Conservation (phyloP, 139 green algal species). For the Chloropicon primus region DNA sequence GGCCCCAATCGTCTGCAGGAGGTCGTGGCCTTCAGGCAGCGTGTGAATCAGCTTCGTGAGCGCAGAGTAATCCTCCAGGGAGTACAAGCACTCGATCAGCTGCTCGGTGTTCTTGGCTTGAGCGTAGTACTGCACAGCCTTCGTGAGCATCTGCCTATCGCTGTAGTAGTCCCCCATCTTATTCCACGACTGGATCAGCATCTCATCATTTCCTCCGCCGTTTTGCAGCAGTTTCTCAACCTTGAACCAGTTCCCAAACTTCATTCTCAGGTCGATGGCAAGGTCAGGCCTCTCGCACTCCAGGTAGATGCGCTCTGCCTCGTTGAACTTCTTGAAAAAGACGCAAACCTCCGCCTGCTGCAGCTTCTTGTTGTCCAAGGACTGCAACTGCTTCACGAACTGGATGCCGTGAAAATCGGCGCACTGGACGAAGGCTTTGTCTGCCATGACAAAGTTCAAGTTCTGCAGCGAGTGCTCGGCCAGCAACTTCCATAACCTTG, state of each 20-base stretch:
- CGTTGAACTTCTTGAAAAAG: constrained; percentile 60
- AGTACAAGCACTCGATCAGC: constrained; percentile 58
- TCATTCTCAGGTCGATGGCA: constrained; percentile 56
- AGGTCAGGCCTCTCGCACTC: constrained; percentile 56
- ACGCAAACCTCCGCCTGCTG: constrained; percentile 49
- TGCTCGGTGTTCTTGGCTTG: constrained; percentile 55
- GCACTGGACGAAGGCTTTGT: constrained; percentile 56
- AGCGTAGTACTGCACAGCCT: constrained; percentile 58
- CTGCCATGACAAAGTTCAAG: constrained; percentile 51
- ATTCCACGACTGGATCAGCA: constrained; percentile 44
- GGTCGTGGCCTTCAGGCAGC: constrained; percentile 40
- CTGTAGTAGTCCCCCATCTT: constrained; percentile 66
- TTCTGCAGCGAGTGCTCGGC: constrained; percentile 55
- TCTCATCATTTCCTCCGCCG: constrained; percentile 36
- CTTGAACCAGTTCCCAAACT: constrained; percentile 32
- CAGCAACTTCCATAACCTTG: constrained; percentile 58
- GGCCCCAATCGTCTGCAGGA: constrained; percentile 45
- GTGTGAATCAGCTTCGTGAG: constrained; percentile 45
- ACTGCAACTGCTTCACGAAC: constrained; percentile 56
- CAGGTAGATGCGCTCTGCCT: constrained; percentile 56
- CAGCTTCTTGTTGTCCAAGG: constrained; percentile 41
- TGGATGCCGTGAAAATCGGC: constrained; percentile 43
- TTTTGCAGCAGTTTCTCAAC: constrained; percentile 44
- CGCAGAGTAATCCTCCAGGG: constrained; percentile 50
- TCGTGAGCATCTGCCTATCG: constrained; percentile 52